Evolutionary conservation across 2,329 filamentous ascomycete species (phyloP), one percentile per base, ranked within the genome.

Genomic region (Colletotrichum lindemuthianum): DNA sequence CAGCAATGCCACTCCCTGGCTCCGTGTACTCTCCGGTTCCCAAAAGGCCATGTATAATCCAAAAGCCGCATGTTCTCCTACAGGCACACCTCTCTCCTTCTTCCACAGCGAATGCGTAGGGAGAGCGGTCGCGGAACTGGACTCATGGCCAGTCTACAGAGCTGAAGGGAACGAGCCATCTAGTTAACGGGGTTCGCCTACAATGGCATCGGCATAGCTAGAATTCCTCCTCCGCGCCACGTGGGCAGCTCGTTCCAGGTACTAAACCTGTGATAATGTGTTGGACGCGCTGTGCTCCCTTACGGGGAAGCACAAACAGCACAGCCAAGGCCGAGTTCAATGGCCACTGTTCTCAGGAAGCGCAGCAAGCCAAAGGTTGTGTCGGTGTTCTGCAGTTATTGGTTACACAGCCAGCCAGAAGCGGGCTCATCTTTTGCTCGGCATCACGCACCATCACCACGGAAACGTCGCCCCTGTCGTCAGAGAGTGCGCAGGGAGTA

Each of bases 251-350:
- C 74, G 69, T 2, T 75, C 75, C 1, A 77, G 63, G 45, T 76
- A 75, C 74, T 74, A 77, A 9, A 74, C 72, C 47, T 75, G 72
- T 0, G 75, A 77, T 1, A 76, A 13, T 3, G 75, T 76, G 47
- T 75, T 76, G 2, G 71, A 74, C 6, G 79, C 70, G 9, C 71
- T 72, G 15, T 74, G 70, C 0, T 74, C 63, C 48, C 78, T 79
- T 43, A 79, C 70, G 0, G 70, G 72, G 0, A 72, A 2, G 73
- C 71, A 36, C 74, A 76, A 6, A 77, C 74, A 1, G 76, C 75
- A 36, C 76, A 79, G 11, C 74, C 73, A 0, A 80, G 69, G 3
- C 77, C 78, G 3, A 80, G 73, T 45, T 80, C 77, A 2, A 80
- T 73, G 0, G 75, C 75, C 2, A 74, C 72, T 6, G 73, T 75